These are phyloP conservation scores for Lyophyllum semitale DNA, from an alignment of 768 basidiomycete genomes.

Conservation along the genomic window DNA sequence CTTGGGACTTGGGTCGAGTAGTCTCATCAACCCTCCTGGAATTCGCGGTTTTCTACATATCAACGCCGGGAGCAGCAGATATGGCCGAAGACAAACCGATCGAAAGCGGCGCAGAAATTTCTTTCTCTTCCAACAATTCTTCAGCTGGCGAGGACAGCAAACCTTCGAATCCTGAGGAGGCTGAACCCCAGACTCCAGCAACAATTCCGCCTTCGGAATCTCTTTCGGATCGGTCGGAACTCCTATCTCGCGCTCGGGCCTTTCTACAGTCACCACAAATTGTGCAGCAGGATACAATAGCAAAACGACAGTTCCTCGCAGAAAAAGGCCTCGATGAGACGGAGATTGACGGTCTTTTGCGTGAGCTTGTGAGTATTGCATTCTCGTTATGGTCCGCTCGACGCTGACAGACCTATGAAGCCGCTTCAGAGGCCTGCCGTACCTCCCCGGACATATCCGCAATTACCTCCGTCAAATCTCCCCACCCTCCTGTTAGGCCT, in stretches of 20 bases:
- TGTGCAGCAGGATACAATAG: constrained; percentile 50
- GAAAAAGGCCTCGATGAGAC: constrained; percentile 69
- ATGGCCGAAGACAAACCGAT: constrained; percentile 8
- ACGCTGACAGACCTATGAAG: constrained; percentile 16
- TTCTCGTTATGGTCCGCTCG: background rate
- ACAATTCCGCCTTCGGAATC: background rate
- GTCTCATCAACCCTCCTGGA: too few relatives aligned
- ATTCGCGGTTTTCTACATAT: background rate
- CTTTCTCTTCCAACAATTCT: background rate
- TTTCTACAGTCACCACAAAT: constrained; percentile 73
- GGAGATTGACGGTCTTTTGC: constrained; percentile 63
- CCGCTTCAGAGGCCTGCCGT: constrained; percentile 46
- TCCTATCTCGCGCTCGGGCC: constrained; percentile 56
- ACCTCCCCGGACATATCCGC: constrained; percentile 76
- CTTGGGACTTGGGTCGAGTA: too few relatives aligned
- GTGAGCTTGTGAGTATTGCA: constrained; percentile 49
- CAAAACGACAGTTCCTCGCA: constrained; percentile 63
- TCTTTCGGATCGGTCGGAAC: constrained; percentile 36
- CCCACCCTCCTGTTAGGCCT: constrained; percentile 67
- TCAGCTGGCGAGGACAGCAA: background rate
- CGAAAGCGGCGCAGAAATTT: background rate
- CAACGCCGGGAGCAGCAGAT: too few relatives aligned
- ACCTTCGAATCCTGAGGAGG: background rate
- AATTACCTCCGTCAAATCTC: constrained; percentile 66
- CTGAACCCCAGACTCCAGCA: constrained; percentile 1